Percentiles rank a stretch among this genome's conserved stretches.
Evolutionary conservation across 164 flowering plant species (phyloP).

Genomic region (Berberis thunbergii): DNA sequence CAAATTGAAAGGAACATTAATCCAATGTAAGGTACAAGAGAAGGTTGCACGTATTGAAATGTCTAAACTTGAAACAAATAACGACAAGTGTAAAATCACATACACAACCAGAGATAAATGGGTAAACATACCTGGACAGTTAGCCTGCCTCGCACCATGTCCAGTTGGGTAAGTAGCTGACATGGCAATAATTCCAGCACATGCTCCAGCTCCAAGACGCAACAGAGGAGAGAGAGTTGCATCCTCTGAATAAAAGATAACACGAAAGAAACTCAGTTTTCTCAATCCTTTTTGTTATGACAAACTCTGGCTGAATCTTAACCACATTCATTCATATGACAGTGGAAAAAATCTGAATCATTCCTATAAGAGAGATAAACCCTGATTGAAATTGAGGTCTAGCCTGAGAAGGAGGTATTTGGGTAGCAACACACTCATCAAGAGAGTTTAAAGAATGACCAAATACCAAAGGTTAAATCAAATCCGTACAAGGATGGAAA

Average conservation of each 20-base stretch:
- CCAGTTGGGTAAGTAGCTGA: conserved; percentile 99
- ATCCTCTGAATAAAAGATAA: conserved; percentile 48
- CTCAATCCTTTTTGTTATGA: background rate
- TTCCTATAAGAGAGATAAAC: too few relatives aligned
- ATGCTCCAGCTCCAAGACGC: conserved; percentile 98
- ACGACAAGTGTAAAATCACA: background rate
- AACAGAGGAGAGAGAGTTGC: conserved; percentile 81
- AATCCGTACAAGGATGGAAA: too few relatives aligned
- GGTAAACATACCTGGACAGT: conserved; percentile 87
- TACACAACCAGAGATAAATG: background rate
- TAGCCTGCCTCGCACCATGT: conserved; percentile 91
- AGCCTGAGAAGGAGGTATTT: too few relatives aligned
- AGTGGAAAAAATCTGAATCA: too few relatives aligned
- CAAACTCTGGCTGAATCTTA: background rate
- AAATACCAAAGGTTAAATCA: too few relatives aligned
- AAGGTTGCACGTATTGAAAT: background rate
- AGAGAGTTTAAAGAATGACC: too few relatives aligned
- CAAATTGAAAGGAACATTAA: background rate
- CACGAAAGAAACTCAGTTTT: too few relatives aligned
- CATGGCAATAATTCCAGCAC: conserved; percentile 99
- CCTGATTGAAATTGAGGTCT: too few relatives aligned
- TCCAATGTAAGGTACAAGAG: background rate
- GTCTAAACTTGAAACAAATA: background rate
- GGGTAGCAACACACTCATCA: too few relatives aligned
- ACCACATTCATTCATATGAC: too few relatives aligned